Evolutionary conservation across 345 rosid genomes (phyloP).

Genomic region (Erucastrum elatum): DNA sequence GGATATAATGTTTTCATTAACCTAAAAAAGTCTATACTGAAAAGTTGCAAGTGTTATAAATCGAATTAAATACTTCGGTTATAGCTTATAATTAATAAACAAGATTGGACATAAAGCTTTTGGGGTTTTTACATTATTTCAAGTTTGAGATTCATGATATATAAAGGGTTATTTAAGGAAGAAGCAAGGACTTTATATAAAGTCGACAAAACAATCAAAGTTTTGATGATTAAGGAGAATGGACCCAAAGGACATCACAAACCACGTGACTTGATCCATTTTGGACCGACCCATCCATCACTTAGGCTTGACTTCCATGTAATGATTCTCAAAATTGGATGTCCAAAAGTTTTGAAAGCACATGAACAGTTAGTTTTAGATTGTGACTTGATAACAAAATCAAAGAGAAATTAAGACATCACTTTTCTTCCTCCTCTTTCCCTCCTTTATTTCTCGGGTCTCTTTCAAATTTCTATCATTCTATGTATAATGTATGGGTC

Average conservation of each 20-base stretch:
- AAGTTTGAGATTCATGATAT: background rate
- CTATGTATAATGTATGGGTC: constrained; percentile 7
- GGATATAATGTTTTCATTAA: background rate
- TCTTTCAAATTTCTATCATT: constrained; percentile 16
- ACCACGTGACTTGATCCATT: constrained; percentile 38
- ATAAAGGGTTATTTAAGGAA: background rate
- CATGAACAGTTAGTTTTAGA: constrained; percentile 10
- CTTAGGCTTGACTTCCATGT: constrained; percentile 34
- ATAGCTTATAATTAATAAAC: background rate
- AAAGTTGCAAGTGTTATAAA: background rate
- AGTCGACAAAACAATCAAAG: constrained; percentile 33
- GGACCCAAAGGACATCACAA: constrained; percentile 32
- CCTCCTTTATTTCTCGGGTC: background rate
- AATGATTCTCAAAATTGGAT: constrained; percentile 22
- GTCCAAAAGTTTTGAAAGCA: constrained; percentile 11
- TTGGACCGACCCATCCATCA: constrained; percentile 38
- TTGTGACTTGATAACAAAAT: background rate
- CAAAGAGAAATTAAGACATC: constrained; percentile 11
- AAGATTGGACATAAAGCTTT: background rate
- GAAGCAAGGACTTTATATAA: constrained; percentile 24
- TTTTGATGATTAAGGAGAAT: constrained; percentile 34
- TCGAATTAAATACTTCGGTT: background rate
- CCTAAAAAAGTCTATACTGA: background rate
- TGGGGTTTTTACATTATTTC: background rate
- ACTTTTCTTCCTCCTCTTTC: background rate